Percentiles rank a stretch among this genome's conserved stretches.
Evolutionary conservation across 352 stramenopile species (phyloP).

Genomic region (Elongisporangium undulatum): DNA sequence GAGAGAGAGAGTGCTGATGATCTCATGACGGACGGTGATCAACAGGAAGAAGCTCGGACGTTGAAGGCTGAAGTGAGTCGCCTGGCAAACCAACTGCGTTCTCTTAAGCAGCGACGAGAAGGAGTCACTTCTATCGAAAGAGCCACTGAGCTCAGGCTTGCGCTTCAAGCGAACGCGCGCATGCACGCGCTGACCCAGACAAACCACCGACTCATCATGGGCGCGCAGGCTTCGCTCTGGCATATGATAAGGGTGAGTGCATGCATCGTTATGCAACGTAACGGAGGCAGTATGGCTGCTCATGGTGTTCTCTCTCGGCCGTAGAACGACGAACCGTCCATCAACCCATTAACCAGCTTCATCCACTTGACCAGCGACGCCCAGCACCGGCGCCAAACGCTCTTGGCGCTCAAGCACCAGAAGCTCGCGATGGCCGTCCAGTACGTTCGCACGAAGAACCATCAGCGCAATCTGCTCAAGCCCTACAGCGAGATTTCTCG

Average conservation of each 20-base stretch:
- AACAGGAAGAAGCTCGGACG: neutral
- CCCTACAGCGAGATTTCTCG: slow-evolving; percentile 15
- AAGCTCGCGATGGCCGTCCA: slow-evolving; percentile 29
- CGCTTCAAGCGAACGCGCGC: neutral
- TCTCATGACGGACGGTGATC: too few species aligned
- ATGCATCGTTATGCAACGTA: too few species aligned
- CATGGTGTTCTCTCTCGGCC: too few species aligned
- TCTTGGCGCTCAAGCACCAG: slow-evolving; percentile 29
- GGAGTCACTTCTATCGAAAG: too few species aligned
- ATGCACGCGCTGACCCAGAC: neutral
- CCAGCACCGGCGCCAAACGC: slow-evolving; percentile 19
- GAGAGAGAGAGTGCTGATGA: too few species aligned
- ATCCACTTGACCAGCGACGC: slow-evolving; percentile 30
- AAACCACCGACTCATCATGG: too few species aligned
- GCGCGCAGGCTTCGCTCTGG: neutral
- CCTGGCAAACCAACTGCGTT: neutral
- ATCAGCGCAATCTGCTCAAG: slow-evolving; percentile 25
- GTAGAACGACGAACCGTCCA: neutral
- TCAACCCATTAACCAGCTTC: slow-evolving; percentile 29
- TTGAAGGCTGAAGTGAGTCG: neutral
- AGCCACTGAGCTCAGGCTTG: neutral
- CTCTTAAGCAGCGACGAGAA: neutral
- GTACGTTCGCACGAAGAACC: slow-evolving; percentile 29
- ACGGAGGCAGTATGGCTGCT: too few species aligned
- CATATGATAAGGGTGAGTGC: too few species aligned